A percentile compares a stretch with the other conserved stretches of the same genome.
phyloP scores from a whole-genome alignment of 805 yeast genomes.

The Lipomyces starkeyi region DNA sequence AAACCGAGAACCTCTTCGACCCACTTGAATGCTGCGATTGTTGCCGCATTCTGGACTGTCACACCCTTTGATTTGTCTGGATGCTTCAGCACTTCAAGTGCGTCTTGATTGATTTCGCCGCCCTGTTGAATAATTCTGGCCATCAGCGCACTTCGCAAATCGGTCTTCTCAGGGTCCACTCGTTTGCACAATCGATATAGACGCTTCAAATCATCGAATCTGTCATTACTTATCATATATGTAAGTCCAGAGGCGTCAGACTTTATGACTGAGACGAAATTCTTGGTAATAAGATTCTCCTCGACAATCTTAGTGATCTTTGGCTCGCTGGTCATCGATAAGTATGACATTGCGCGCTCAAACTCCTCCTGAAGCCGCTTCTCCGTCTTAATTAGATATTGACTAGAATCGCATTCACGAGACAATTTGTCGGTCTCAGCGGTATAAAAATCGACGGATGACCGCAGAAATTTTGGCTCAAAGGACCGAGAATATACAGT shows the following conservation, averaged over 20 bases:
- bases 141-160: constrained; percentile 56
- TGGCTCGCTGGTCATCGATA: constrained; percentile 61
- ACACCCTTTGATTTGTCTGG: constrained; percentile 19
- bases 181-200: constrained; percentile 58
- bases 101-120: constrained; percentile 44
- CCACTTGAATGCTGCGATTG: constrained; percentile 71
- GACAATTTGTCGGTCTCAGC: constrained; percentile 54
- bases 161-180: constrained; percentile 59
- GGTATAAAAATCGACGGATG: constrained; percentile 62
- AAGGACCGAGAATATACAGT: constrained; percentile 67
- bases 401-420: constrained; percentile 54
- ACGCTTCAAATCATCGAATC: constrained; percentile 53
- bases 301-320: constrained; percentile 63
- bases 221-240: constrained; percentile 59
- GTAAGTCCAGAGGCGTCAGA: constrained; percentile 62
- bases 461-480: constrained; percentile 66
- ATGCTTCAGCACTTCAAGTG: constrained; percentile 27
- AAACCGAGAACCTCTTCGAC: constrained; percentile 60
- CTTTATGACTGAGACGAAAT: constrained; percentile 60
- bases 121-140: constrained; percentile 58
- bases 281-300: constrained; percentile 61
- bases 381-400: constrained; percentile 59
- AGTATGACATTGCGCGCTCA: constrained; percentile 57
- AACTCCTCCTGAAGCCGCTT: constrained; percentile 69
- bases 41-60: constrained; percentile 41